These are phyloP conservation scores for Dalechampia spathulata DNA, from an alignment of 441 rosid species.

Conservation along the genomic window DNA sequence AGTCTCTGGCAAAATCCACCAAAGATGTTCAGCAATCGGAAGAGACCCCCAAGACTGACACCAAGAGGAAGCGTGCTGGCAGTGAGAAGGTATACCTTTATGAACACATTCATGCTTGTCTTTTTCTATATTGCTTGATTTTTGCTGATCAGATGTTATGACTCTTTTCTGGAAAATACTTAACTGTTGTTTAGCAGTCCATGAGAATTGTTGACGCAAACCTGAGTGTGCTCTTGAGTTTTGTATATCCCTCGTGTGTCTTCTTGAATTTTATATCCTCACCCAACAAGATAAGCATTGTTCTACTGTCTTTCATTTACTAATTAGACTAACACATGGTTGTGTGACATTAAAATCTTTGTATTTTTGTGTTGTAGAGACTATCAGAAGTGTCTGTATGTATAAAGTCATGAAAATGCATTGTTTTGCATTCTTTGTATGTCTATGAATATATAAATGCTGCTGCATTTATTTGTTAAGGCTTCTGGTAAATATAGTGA, in stretches of 20 bases:
- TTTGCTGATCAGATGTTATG: neutral
- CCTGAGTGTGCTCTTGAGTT: neutral
- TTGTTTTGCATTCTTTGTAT: neutral
- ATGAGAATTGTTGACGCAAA: neutral
- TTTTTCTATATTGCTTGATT: neutral
- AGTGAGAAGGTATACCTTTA: slow-evolving; percentile 45
- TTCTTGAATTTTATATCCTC: neutral
- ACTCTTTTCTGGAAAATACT: neutral
- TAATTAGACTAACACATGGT: neutral
- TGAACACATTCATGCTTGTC: neutral
- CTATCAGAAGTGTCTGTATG: neutral
- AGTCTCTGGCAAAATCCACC: slow-evolving; percentile 36
- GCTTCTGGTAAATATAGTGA: neutral
- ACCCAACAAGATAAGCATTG: neutral
- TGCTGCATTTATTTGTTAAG: neutral
- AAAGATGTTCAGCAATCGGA: slow-evolving; percentile 42
- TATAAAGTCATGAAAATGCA: neutral
- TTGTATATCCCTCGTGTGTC: neutral
- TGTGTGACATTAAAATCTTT: neutral
- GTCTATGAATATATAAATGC: neutral
- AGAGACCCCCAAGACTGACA: slow-evolving; percentile 51
- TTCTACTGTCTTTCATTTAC: neutral
- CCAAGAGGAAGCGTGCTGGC: slow-evolving; percentile 57
- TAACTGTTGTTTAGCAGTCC: neutral
- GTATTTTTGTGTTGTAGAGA: neutral